Conservation (phyloP, 2,329 filamentous ascomycete genomes). For the Endothia cerciana region DNA sequence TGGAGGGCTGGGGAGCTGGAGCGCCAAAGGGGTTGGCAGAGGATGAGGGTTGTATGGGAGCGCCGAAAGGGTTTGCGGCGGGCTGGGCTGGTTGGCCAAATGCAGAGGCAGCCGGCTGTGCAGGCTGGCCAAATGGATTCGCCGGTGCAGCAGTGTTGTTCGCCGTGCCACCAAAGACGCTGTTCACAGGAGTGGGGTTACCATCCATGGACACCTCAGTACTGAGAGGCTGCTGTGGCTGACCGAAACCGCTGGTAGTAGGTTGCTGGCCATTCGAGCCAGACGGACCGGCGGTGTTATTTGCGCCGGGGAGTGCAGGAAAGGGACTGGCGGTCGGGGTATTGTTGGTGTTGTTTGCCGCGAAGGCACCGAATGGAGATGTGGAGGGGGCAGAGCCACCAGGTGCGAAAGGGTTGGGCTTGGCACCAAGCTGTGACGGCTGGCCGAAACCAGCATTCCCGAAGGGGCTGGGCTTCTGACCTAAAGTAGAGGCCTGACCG, state of each 20-base stretch:
- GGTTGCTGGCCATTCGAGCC: slow-evolving; percentile 31
- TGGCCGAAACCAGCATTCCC: slow-evolving; percentile 43
- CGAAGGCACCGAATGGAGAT: slow-evolving; percentile 34
- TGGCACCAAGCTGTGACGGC: slow-evolving; percentile 41
- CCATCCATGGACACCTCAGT: slow-evolving; percentile 26
- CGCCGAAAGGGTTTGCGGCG: slow-evolving; percentile 27
- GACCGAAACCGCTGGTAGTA: slow-evolving; percentile 27
- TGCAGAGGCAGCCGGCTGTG: slow-evolving; percentile 29
- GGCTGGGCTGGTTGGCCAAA: slow-evolving; percentile 32
- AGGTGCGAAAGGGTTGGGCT: slow-evolving; percentile 37
- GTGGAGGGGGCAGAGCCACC: slow-evolving; percentile 12
- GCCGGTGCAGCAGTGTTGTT: slow-evolving; percentile 17
- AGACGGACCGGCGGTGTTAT: slow-evolving; percentile 18
- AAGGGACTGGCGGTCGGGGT: slow-evolving; percentile 28
- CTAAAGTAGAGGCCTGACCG: slow-evolving; percentile 40
- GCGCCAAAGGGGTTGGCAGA: slow-evolving; percentile 16
- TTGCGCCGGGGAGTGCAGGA: slow-evolving; percentile 19
- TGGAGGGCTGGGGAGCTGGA: slow-evolving; percentile 6
- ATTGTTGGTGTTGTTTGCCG: slow-evolving; percentile 11
- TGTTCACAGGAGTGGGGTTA: slow-evolving; percentile 26
- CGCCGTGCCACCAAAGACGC: slow-evolving; percentile 32
- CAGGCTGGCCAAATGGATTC: slow-evolving; percentile 31
- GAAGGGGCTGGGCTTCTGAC: slow-evolving; percentile 39
- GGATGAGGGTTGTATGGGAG: neutral
- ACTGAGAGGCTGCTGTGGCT: slow-evolving; percentile 26